phyloP scores from a whole-genome alignment of 768 basidiomycete species.

The Xerocomellus dryophilus region DNA sequence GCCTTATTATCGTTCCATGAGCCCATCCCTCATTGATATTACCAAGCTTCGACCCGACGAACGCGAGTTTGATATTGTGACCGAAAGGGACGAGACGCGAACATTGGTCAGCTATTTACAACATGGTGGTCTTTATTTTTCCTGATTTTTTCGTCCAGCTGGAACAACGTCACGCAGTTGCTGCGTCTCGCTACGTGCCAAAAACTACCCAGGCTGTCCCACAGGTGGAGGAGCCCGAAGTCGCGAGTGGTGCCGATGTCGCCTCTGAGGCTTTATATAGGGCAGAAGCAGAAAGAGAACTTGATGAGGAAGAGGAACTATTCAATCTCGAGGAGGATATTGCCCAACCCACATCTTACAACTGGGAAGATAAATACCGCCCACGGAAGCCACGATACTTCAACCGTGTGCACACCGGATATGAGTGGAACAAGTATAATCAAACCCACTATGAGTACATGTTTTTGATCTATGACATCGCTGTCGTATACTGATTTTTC shows the following conservation, averaged over 20 bases:
- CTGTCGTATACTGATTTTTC: constrained; percentile 13
- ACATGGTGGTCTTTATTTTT: not conserved
- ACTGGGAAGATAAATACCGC: constrained; percentile 98
- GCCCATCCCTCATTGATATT: constrained; percentile 72
- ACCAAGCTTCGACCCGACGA: constrained; percentile 72
- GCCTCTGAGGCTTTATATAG: constrained; percentile 89
- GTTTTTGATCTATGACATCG: not conserved
- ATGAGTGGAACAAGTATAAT: constrained; percentile 99
- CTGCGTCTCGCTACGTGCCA: constrained; percentile 84
- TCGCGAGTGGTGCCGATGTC: constrained; percentile 63
- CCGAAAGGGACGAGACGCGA: constrained; percentile 60
- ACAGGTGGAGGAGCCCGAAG: constrained; percentile 56
- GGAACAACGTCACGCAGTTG: constrained; percentile 74
- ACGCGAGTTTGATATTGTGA: constrained; percentile 73
- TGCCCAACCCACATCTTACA: constrained; percentile 78
- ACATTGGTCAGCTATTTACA: constrained; percentile 50
- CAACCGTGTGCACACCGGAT: constrained; percentile 98
- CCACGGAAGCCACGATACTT: constrained; percentile 98
- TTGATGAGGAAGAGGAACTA: constrained; percentile 94
- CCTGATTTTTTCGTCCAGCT: constrained; percentile 39
- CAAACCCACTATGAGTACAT: constrained; percentile 96
- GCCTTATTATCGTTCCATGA: constrained; percentile 83
- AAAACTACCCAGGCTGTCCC: constrained; percentile 62
- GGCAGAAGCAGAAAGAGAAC: constrained; percentile 86
- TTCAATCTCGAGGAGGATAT: constrained; percentile 94